Evolutionary conservation across 2,329 filamentous ascomycete genomes (phyloP).

Genomic region (Trichoderma oligosporum): DNA sequence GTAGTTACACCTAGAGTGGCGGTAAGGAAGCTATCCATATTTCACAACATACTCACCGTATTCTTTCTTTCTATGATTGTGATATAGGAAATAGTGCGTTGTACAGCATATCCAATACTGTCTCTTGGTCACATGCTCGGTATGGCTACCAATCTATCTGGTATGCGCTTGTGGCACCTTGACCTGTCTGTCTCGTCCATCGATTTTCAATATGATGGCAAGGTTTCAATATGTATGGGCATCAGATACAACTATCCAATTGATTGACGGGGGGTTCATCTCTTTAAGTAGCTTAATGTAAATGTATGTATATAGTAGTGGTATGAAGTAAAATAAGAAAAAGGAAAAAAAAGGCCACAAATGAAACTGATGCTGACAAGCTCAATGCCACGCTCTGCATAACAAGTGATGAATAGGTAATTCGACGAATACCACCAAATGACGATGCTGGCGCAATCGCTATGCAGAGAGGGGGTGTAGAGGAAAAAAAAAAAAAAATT

Average conservation of each 20-base stretch:
- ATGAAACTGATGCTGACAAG: constrained; percentile 16
- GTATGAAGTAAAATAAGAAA: neutral
- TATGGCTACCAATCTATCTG: no score
- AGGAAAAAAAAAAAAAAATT: neutral
- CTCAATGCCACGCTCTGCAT: constrained; percentile 16
- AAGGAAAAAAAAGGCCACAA: neutral
- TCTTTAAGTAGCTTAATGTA: neutral
- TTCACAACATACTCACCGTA: neutral
- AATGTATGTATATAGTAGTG: constrained; percentile 4
- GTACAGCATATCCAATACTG: neutral
- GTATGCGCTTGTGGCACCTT: no score
- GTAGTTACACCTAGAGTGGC: neutral
- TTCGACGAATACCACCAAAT: constrained; percentile 7
- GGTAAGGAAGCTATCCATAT: neutral
- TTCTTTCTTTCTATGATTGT: neutral
- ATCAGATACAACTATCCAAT: neutral
- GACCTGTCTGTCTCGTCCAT: no score
- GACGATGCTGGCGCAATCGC: constrained; percentile 11
- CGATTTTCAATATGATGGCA: no score
- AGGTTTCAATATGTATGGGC: no score
- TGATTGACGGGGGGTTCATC: no score
- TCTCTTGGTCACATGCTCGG: neutral
- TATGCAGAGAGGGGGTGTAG: constrained; percentile 10
- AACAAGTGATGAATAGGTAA: constrained; percentile 5
- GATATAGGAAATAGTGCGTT: neutral